phyloP scores from a whole-genome alignment of 495 filamentous ascomycete genomes.

The Aspergillus carlsbadensis region DNA sequence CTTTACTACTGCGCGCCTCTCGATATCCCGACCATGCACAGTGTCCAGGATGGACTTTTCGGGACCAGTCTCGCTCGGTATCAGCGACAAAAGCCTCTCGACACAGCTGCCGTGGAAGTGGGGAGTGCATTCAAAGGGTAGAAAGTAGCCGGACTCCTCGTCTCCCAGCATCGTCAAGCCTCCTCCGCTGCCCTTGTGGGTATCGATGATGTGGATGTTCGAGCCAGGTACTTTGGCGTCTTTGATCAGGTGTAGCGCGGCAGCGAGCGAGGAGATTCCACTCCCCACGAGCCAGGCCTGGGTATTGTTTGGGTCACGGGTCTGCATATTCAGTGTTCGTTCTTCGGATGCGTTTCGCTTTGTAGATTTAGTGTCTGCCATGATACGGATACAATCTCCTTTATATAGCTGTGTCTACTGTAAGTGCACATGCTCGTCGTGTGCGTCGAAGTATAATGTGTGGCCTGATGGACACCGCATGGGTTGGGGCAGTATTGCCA shows the following conservation, averaged over 20 bases:
- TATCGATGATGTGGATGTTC: not conserved
- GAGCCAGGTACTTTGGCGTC: not conserved
- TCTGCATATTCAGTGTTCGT: no score
- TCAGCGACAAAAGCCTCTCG: constrained; percentile 22
- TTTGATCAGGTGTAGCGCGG: not conserved
- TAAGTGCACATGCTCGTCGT: no score
- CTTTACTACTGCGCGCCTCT: no score
- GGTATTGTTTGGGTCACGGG: no score
- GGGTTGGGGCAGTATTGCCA: no score
- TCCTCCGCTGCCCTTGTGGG: not conserved
- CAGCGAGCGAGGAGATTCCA: not conserved
- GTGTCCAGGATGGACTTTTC: not conserved
- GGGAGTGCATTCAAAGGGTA: constrained; percentile 28
- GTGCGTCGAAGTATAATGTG: no score
- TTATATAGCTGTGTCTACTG: no score
- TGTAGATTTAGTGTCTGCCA: no score
- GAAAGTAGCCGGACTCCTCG: constrained; percentile 26
- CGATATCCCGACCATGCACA: no score
- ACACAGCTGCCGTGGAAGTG: constrained; percentile 36
- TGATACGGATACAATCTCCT: no score
- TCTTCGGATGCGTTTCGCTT: no score
- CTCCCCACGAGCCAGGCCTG: not conserved
- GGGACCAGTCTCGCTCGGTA: constrained; percentile 19
- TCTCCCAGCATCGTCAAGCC: constrained; percentile 13
- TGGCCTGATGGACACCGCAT: no score